Evolutionary conservation across 169 alveolate genomes (phyloP).

Genomic region (Eimeria necatrix): DNA sequence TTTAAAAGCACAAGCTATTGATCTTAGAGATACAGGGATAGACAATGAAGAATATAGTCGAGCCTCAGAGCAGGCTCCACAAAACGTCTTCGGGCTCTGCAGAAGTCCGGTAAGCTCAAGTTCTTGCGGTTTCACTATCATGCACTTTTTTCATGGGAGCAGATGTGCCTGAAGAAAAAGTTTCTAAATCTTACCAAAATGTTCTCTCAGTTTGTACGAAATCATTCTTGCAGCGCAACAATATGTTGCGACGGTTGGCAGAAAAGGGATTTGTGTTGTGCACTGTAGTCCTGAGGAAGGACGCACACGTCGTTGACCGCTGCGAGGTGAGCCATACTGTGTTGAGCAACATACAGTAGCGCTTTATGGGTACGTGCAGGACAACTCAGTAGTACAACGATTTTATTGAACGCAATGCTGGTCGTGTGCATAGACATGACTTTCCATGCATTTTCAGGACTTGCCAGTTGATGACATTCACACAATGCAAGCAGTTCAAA

Average conservation of each 20-base stretch:
- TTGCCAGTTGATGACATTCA: slow-evolving; percentile 53
- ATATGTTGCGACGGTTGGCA: slow-evolving; percentile 41
- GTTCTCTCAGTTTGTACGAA: not conserved
- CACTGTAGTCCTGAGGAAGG: slow-evolving; percentile 54
- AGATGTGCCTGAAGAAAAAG: not conserved
- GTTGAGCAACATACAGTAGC: too few relatives aligned
- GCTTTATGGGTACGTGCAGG: too few relatives aligned
- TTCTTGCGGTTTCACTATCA: not conserved
- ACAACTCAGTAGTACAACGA: too few relatives aligned
- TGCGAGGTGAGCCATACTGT: slow-evolving; percentile 24
- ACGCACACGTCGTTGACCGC: slow-evolving; percentile 53
- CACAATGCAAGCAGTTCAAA: slow-evolving; percentile 53
- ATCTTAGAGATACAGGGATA: not conserved
- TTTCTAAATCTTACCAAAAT: too few relatives aligned
- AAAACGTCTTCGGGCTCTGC: slow-evolving; percentile 55
- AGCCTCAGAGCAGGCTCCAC: slow-evolving; percentile 41
- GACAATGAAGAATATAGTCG: slow-evolving; percentile 18
- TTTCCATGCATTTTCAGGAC: not conserved
- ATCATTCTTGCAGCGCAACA: not conserved
- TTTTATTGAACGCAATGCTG: too few relatives aligned
- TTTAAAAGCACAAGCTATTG: not conserved
- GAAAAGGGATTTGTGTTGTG: slow-evolving; percentile 53
- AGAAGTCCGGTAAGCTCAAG: slow-evolving; percentile 42
- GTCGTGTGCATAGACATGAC: too few relatives aligned
- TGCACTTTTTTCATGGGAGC: not conserved